A percentile compares a stretch with the other conserved stretches of the same genome.
Conservation (phyloP, 305 asterid species). For the Fraxinus floribunda region DNA sequence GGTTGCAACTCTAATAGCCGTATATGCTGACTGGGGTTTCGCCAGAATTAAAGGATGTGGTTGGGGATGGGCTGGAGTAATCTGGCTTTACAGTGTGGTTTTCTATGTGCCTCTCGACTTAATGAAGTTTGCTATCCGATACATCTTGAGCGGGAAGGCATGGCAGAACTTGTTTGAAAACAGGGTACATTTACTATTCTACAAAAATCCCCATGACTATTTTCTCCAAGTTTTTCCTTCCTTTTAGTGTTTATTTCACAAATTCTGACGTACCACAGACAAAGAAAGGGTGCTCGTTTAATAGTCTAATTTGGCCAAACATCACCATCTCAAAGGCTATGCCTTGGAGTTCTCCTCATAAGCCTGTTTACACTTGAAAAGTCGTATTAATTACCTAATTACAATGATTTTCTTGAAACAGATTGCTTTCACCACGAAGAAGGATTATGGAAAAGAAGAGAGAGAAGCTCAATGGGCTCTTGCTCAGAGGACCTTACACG, state of each 20-base stretch:
- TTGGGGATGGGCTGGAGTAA: conserved; percentile 83
- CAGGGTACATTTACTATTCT: conserved; percentile 33
- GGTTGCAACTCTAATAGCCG: conserved; percentile 56
- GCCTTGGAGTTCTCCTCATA: background rate
- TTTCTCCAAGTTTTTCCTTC: background rate
- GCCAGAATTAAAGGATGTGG: conserved; percentile 69
- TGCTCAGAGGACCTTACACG: conserved; percentile 58
- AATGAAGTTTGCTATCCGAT: conserved; percentile 51
- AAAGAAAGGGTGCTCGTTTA: background rate
- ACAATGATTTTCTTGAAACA: conserved; percentile 15
- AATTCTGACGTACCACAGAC: background rate
- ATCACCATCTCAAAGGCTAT: background rate
- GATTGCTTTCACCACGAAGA: conserved; percentile 52
- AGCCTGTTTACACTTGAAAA: background rate
- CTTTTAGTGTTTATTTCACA: background rate
- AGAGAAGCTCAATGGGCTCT: conserved; percentile 62
- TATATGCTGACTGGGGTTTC: conserved; percentile 52
- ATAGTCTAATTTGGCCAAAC: background rate
- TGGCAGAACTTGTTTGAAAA: conserved; percentile 51
- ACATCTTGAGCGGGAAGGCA: conserved; percentile 53
- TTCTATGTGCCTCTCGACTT: conserved; percentile 61
- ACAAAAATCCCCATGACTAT: background rate
- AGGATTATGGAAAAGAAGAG: conserved; percentile 49
- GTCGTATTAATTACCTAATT: background rate
- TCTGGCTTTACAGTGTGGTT: conserved; percentile 65